Evolutionary conservation across 441 rosid species (phyloP), one percentile per base, ranked within the genome.

Genomic region (Mallotus repandus): DNA sequence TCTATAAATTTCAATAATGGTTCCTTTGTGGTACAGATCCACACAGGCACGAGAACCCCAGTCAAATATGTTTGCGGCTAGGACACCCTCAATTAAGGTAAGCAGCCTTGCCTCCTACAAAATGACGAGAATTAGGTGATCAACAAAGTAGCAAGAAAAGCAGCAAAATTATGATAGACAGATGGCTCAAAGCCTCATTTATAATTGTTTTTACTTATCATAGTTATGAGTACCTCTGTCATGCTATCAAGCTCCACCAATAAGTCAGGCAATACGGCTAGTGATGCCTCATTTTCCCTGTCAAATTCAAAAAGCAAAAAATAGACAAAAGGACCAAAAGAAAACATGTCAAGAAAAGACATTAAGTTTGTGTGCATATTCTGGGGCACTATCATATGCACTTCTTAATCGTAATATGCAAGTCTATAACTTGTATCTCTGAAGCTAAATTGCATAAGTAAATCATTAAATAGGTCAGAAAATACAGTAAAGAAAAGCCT

Each of bases 31-130:
- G 83, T 93, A 96, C 70, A 96, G 91, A 75, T 96, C 99, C 79
- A 96, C 99, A 81, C 99, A 96, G 56, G 98, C 98, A 63, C 96
- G 91, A 74, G 99, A 93, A 71, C 99, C 99, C 99, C 99, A 96
- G 81, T 96, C 99, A 74, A 96, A 96, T 84, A 96, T 96, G 71
- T 96, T 96, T 71, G 99, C 99, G 76, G 99, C 98, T 66, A 96
- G 90, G 81, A 91, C 99, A 58, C 99, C 99, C 81, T 91, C 98
- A 63, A 96, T 90, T 54, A 96, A 88, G 61, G 89, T 86, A 72
- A 93, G 97, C 84, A 93, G 81, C 83, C 97, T 88, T 32, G 91
- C 72, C 82, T 93, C 99, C 99, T 96, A 88, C 68, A 80, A 81
- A 77, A 64, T 32, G 63, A 16, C 71, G 21, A 71, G 66, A 63